phyloP scores from a whole-genome alignment of 2,329 filamentous ascomycete genomes.

The Alternaria novae-zelandiae region DNA sequence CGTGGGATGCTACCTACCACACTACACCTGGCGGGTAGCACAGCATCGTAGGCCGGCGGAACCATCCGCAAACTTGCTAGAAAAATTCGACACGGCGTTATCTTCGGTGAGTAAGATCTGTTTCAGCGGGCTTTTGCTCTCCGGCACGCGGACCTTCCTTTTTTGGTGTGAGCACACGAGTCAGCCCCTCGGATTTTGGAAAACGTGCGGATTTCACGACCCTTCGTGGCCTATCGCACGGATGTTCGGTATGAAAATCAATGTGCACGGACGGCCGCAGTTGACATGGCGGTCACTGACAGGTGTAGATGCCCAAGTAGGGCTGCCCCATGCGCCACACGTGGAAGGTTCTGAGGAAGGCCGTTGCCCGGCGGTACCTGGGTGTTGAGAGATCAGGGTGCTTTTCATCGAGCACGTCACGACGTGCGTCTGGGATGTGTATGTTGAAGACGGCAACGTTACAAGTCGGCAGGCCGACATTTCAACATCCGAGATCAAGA shows the following conservation, averaged over 20 bases:
- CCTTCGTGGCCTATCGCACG: neutral
- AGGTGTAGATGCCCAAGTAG: neutral
- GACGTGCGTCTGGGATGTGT: neutral
- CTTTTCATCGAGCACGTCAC: conserved; percentile 7
- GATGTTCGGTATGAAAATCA: neutral
- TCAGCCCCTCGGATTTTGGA: neutral
- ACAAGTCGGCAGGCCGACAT: neutral
- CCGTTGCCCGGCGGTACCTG: neutral
- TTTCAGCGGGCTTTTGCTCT: neutral
- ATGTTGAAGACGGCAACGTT: neutral
- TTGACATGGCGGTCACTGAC: neutral
- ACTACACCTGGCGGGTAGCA: conserved; percentile 1
- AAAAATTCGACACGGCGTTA: neutral
- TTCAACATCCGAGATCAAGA: neutral
- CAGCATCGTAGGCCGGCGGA: neutral
- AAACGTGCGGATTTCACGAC: neutral
- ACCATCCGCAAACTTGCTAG: neutral
- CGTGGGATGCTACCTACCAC: neutral
- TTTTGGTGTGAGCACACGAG: neutral
- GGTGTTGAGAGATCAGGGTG: conserved; percentile 4
- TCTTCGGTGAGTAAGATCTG: neutral
- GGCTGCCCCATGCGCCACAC: conserved; percentile 1
- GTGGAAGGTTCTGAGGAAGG: neutral
- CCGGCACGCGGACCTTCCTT: neutral
- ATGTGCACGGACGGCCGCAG: neutral